Conservation (phyloP, 495 filamentous ascomycete species). For the Aspergillus nanangensis region DNA sequence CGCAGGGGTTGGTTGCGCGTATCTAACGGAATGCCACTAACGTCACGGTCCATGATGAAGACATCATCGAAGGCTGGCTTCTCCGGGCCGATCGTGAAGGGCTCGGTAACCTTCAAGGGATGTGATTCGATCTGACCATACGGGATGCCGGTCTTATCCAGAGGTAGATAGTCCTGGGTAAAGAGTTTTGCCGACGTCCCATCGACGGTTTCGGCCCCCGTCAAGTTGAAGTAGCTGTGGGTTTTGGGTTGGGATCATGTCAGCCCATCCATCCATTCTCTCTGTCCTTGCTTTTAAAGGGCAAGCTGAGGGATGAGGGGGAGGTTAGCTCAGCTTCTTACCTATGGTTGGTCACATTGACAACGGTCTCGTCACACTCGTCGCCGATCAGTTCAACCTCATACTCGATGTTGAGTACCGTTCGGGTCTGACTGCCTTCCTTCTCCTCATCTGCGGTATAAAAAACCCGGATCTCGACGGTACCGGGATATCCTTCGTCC, state of each 20-base stretch:
- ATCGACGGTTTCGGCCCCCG: constrained; percentile 59
- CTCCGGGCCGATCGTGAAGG: constrained; percentile 62
- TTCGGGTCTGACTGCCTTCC: constrained; percentile 44
- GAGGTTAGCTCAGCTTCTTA: constrained; percentile 32
- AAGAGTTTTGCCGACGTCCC: constrained; percentile 70
- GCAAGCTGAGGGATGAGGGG: no score
- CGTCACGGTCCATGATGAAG: constrained; percentile 69
- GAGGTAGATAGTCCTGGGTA: constrained; percentile 69
- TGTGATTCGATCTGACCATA: constrained; percentile 45
- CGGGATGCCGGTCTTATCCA: constrained; percentile 68
- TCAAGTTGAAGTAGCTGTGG: constrained; percentile 94
- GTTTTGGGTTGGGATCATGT: no score
- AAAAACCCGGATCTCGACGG: constrained; percentile 70
- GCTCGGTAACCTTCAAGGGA: constrained; percentile 44
- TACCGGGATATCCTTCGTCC: constrained; percentile 84
- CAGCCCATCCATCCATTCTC: no score
- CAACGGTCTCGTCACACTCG: constrained; percentile 76
- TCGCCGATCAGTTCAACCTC: constrained; percentile 76
- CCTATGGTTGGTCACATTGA: constrained; percentile 95
- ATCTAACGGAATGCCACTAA: constrained; percentile 64
- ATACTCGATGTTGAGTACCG: constrained; percentile 78
- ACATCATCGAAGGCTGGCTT: constrained; percentile 84
- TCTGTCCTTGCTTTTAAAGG: no score
- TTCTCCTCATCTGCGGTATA: constrained; percentile 72
- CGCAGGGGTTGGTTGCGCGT: constrained; percentile 63